Base-by-base conservation (phyloP, 768 basidiomycete genomes). In the Phylloporus rhodoxanthus region DNA sequence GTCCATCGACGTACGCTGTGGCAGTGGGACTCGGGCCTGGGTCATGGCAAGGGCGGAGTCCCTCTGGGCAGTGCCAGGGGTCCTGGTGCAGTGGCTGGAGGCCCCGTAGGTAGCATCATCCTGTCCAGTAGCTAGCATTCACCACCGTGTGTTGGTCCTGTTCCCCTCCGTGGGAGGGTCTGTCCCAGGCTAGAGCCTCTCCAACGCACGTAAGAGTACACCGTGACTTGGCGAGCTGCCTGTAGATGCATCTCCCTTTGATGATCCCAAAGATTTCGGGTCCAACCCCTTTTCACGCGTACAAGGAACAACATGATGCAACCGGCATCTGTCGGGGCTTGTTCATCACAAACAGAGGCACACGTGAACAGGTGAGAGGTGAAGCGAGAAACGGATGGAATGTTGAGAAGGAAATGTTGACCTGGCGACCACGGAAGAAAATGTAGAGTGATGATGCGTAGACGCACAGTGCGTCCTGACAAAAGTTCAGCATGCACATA, bases 341-440 rank as follows among this genome's bases (percentile, higher is more conserved):
- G 67, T 45, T 70, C 68, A 48, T 84, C 80, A 55, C 76, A 81
- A 25, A 82, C 69, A 29, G 80, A 79, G 20, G 78, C 80, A 52
- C 78, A 78, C 0, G 88, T 88, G 65, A 88, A 90, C 2, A 88
- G 87, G 58, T 90, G 87, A 4, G 78, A 75, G 21, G 78, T 75
- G 58, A 82, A 71, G 29, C 67, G 70, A 3, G 82, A 81, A 23
- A 91, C 70, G 26, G 75, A 74, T 0, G 88, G 87, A 17, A 88
- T 72, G 45, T 72, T 78, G 52, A 91, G 71, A 20, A 85, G 72
- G 57, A 89, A 80, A 63, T 87, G 84, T 64, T 90, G 88, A n/a
- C 87, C 88, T 2, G 87, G 81, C 1, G 80, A 75, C 87, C 87
- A 90, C 0, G 72, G 64, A 43, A 85, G 62, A 43, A 73, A 75